Evolutionary conservation across 305 asterid species (phyloP).

Genomic region (Solanum hybrid): DNA sequence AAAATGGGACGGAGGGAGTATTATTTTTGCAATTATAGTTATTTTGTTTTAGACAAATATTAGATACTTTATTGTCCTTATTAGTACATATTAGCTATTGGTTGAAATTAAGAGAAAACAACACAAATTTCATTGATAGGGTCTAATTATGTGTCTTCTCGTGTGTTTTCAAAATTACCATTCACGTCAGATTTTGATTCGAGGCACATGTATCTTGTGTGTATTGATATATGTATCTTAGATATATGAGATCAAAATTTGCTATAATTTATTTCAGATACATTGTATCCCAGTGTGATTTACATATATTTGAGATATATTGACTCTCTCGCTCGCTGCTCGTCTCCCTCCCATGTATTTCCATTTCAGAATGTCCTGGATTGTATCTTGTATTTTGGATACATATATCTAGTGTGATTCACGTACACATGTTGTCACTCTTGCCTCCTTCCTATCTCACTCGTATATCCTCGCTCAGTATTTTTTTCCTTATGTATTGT

Average conservation of each 20-base stretch:
- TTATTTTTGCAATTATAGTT: background rate
- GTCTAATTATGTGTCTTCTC: too few relatives aligned
- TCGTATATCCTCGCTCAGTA: background rate
- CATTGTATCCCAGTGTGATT: background rate
- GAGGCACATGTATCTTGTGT: background rate
- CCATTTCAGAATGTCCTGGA: background rate
- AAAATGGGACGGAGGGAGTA: too few relatives aligned
- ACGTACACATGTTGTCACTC: too few relatives aligned
- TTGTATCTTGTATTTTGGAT: rapidly evolving
- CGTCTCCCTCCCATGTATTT: background rate
- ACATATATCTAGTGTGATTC: background rate
- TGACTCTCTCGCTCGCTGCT: background rate
- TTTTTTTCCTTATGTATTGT: background rate
- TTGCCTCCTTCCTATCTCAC: background rate
- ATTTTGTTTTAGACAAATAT: background rate
- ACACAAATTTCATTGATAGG: background rate
- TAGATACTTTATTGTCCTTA: background rate
- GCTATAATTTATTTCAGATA: background rate
- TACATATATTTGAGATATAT: background rate
- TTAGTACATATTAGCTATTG: too few relatives aligned
- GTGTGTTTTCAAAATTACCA: background rate
- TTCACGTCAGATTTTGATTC: rapidly evolving
- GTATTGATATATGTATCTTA: background rate
- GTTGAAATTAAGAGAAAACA: too few relatives aligned
- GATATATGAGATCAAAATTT: background rate